A percentile compares a stretch with the other conserved stretches of the same genome.
Evolutionary conservation across 176 grass and related monocot species (phyloP).

Genomic region (Triticum turgidum): DNA sequence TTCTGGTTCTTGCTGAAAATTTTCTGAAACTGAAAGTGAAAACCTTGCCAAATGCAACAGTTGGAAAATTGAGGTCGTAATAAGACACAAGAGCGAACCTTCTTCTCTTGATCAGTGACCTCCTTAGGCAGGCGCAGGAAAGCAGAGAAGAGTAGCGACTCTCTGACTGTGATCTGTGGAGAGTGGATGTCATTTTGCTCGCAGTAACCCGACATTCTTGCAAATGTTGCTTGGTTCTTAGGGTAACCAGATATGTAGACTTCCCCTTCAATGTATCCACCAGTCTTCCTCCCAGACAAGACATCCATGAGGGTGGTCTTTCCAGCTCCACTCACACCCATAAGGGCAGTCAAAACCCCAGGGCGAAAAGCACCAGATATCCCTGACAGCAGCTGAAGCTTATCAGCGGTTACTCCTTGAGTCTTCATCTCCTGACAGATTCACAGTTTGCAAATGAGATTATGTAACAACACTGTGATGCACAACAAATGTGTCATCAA

Average conservation of each 20-base stretch:
- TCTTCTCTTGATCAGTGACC: constrained; percentile 57
- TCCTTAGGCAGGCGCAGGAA: constrained; percentile 59
- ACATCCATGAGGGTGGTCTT: constrained; percentile 87
- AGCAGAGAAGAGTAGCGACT: constrained; percentile 75
- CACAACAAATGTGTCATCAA: not conserved
- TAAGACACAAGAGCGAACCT: constrained; percentile 42
- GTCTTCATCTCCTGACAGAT: constrained; percentile 71
- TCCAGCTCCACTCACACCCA: constrained; percentile 75
- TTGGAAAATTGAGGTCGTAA: not conserved
- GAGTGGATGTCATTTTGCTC: constrained; percentile 85
- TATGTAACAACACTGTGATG: not conserved
- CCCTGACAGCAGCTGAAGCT: constrained; percentile 65
- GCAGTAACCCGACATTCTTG: constrained; percentile 80
- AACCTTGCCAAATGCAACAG: not conserved
- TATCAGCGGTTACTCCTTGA: constrained; percentile 53
- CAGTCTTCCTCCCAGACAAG: constrained; percentile 76
- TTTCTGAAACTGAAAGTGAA: too few relatives aligned
- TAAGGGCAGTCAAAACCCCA: constrained; percentile 71
- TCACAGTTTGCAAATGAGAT: constrained; percentile 28
- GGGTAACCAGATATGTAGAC: constrained; percentile 66
- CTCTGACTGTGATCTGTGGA: constrained; percentile 65
- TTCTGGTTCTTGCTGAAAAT: too few relatives aligned
- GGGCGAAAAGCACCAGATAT: constrained; percentile 70
- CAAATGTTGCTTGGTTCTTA: constrained; percentile 74
- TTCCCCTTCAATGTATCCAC: constrained; percentile 73